These are phyloP conservation scores for Candida cerambycidarum DNA, from an alignment of 805 yeast genomes.

Conservation along the genomic window DNA sequence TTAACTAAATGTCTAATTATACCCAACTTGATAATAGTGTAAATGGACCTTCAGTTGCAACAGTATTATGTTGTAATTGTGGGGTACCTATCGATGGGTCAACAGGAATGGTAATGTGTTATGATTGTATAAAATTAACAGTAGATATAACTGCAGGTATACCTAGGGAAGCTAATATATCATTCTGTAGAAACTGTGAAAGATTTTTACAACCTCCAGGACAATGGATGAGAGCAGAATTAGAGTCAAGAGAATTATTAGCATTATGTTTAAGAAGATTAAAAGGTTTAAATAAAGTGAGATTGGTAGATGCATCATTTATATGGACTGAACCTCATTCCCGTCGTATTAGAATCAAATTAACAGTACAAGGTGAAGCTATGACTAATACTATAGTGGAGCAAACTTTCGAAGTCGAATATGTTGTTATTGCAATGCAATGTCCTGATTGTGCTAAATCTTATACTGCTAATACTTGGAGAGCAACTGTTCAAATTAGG, in stretches of 20 bases:
- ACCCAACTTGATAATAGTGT: slow-evolving; percentile 37
- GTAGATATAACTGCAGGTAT: slow-evolving; percentile 90
- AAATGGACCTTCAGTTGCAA: slow-evolving; percentile 49
- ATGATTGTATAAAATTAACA: slow-evolving; percentile 92
- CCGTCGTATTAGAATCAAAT: slow-evolving; percentile 84
- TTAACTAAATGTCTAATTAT: slow-evolving; percentile 44
- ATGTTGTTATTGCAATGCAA: slow-evolving; percentile 90
- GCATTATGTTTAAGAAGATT: slow-evolving; percentile 87
- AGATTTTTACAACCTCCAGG: slow-evolving; percentile 91
- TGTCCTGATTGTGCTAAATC: slow-evolving; percentile 99
- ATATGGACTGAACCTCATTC: slow-evolving; percentile 99
- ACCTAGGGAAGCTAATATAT: slow-evolving; percentile 90
- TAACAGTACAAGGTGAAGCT: slow-evolving; percentile 97
- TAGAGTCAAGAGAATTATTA: slow-evolving; percentile 88
- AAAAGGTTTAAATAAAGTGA: slow-evolving; percentile 81
- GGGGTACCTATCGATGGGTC: slow-evolving; percentile 98
- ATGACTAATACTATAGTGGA: slow-evolving; percentile 88
- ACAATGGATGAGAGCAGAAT: slow-evolving; percentile 87
- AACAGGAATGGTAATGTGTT: slow-evolving; percentile 89
- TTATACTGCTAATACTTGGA: slow-evolving; percentile 96
- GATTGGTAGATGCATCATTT: slow-evolving; percentile 89
- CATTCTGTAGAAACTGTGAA: slow-evolving; percentile 97
- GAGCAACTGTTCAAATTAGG: slow-evolving; percentile 95
- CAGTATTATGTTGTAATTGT: slow-evolving; percentile 96
- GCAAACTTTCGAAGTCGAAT: slow-evolving; percentile 93